These are phyloP conservation scores for Fusarium tuaranense DNA, from an alignment of 2,329 filamentous ascomycete genomes.

Conservation along the genomic window DNA sequence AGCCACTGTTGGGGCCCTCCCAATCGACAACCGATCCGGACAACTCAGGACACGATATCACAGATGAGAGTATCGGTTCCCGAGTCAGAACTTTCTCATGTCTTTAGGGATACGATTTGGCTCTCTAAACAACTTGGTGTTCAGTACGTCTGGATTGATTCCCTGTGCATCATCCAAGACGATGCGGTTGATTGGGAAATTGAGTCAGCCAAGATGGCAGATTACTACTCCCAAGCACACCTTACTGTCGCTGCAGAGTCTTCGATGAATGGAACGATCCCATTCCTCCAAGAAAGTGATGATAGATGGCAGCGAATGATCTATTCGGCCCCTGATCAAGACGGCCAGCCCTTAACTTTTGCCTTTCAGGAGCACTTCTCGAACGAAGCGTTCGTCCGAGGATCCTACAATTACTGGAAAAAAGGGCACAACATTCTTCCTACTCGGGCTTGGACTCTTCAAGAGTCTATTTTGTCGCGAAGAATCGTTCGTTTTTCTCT, in stretches of 20 bases:
- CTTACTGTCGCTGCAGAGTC: slow-evolving; percentile 6
- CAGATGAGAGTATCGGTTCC: neutral
- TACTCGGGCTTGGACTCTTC: slow-evolving; percentile 1
- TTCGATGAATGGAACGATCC: neutral
- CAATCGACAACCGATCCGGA: neutral
- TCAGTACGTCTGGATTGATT: slow-evolving; percentile 15
- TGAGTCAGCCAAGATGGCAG: slow-evolving; percentile 9
- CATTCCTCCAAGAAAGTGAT: neutral
- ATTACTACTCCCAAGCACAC: slow-evolving; percentile 6
- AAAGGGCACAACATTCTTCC: neutral
- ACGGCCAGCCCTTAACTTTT: neutral
- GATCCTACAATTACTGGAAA: neutral
- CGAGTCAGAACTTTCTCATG: neutral
- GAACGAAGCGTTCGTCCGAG: neutral
- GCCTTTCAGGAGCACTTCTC: neutral
- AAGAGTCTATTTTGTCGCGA: neutral
- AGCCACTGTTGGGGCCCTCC: slow-evolving; percentile 17
- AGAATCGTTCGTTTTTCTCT: neutral
- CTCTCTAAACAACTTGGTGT: neutral
- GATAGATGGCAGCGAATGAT: slow-evolving; percentile 1
- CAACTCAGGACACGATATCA: neutral
- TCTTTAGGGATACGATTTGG: slow-evolving; percentile 7
- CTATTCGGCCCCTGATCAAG: neutral
- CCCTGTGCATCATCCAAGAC: slow-evolving; percentile 17
- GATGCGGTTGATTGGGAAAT: slow-evolving; percentile 4